Percentiles rank a stretch among this genome's conserved stretches.
Conservation (phyloP, 1,139 yeast genomes). For the Nakaseomyces delphensis region DNA sequence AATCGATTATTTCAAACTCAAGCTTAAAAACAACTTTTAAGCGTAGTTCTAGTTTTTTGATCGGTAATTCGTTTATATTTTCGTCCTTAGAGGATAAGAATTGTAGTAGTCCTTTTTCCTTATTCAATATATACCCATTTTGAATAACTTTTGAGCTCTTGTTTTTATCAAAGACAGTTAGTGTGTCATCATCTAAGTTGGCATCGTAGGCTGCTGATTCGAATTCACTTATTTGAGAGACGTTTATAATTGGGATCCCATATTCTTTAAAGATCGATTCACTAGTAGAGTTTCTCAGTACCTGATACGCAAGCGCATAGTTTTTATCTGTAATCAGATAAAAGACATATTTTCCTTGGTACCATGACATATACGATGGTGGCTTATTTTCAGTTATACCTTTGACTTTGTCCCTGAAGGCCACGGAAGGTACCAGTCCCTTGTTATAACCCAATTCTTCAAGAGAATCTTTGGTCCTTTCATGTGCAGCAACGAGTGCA, state of each 20-base stretch:
- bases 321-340: constrained; percentile 26
- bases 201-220: constrained; percentile 22
- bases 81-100: constrained; percentile 18
- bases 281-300: constrained; percentile 20
- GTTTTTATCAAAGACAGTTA: constrained; percentile 35
- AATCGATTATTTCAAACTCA: constrained; percentile 35
- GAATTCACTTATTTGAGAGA: constrained; percentile 12
- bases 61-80: constrained; percentile 28
- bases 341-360: constrained; percentile 22
- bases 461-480: constrained; percentile 34
- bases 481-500: constrained; percentile 36
- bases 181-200: constrained; percentile 33
- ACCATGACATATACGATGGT: constrained; percentile 10
- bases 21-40: constrained; percentile 40
- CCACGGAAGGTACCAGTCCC: constrained; percentile 20
- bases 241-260: constrained; percentile 23
- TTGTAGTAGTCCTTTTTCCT: constrained; percentile 30
- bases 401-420: constrained; percentile 14
- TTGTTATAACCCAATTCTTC: constrained; percentile 35
- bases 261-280: constrained; percentile 23
- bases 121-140: constrained; percentile 38
- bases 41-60: constrained; percentile 32
- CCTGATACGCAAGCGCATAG: constrained; percentile 27
- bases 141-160: constrained; percentile 37
- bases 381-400: constrained; percentile 20